Evolutionary conservation across 2,329 filamentous ascomycete genomes (phyloP).

Genomic region (Lojkania enalia): DNA sequence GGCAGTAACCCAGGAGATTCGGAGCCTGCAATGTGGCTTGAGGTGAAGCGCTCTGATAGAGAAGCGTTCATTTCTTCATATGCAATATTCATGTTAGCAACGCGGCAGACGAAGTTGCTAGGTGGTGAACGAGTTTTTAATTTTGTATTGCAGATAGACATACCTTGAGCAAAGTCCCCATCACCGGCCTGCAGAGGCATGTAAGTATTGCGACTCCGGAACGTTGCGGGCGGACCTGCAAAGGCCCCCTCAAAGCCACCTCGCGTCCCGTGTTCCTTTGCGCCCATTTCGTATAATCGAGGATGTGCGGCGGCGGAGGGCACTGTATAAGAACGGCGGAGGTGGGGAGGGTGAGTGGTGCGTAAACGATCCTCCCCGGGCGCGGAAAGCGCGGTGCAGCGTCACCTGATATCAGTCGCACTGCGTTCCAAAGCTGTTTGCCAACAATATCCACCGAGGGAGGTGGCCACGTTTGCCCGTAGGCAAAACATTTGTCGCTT

Average conservation of each 20-base stretch:
- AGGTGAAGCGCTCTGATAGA: conserved; percentile 18
- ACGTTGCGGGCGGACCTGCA: no score
- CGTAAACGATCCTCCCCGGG: no score
- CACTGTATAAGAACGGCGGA: background rate
- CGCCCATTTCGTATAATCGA: background rate
- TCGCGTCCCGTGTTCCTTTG: no score
- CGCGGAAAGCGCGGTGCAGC: background rate
- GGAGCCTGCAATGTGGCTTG: background rate
- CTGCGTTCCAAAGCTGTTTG: no score
- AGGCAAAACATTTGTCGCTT: no score
- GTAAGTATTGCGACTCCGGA: background rate
- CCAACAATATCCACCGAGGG: no score
- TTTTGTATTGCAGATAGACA: background rate
- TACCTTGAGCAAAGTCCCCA: background rate
- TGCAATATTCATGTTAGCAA: no score
- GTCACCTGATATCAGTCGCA: background rate
- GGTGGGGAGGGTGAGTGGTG: background rate
- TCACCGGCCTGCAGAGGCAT: background rate
- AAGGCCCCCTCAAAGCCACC: no score
- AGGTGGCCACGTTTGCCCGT: no score
- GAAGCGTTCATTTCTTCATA: conserved; percentile 22
- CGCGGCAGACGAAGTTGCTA: no score
- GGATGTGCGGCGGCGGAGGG: background rate
- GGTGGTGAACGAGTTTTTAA: background rate
- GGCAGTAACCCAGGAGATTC: conserved; percentile 19